Conservation (phyloP, 345 rosid genomes). For the Aquilaria yunnanensis region DNA sequence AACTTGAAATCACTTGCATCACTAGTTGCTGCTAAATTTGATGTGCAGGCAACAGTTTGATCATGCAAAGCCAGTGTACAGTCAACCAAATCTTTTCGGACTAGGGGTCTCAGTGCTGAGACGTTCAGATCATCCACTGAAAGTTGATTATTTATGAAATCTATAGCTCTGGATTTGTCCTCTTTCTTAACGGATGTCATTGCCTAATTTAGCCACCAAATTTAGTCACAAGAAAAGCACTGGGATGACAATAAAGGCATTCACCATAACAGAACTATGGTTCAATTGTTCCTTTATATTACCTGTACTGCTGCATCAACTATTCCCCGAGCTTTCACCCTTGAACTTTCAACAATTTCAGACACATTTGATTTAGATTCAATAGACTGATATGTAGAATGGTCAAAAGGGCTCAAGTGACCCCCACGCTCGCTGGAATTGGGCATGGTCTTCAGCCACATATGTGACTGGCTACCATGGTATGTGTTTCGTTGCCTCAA, state of each 20-base stretch:
- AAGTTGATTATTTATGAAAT: slow-evolving; percentile 55
- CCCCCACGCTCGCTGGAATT: slow-evolving; percentile 36
- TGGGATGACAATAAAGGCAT: neutral
- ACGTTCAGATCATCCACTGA: slow-evolving; percentile 26
- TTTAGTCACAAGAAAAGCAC: neutral
- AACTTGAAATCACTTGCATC: slow-evolving; percentile 26
- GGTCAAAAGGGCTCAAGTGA: slow-evolving; percentile 32
- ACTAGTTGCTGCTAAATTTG: slow-evolving; percentile 26
- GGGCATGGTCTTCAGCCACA: slow-evolving; percentile 22
- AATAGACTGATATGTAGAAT: slow-evolving; percentile 32
- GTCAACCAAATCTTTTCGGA: slow-evolving; percentile 25
- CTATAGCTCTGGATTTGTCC: slow-evolving; percentile 35
- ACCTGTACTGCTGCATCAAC: slow-evolving; percentile 71
- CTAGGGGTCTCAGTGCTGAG: slow-evolving; percentile 16
- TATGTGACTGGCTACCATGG: slow-evolving; percentile 35
- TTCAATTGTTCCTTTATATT: slow-evolving; percentile 5
- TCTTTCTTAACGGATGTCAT: slow-evolving; percentile 36
- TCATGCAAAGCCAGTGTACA: slow-evolving; percentile 28
- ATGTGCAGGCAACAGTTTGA: slow-evolving; percentile 23
- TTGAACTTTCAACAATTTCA: slow-evolving; percentile 70
- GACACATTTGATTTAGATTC: slow-evolving; percentile 55
- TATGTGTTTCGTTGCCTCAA: slow-evolving; percentile 80
- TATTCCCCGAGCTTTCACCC: slow-evolving; percentile 56
- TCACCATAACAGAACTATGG: slow-evolving; percentile 5
- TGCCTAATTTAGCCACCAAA: slow-evolving; percentile 40